Conservation (phyloP, 2,329 filamentous ascomycete species). For the Apiospora rasikravindrae region DNA sequence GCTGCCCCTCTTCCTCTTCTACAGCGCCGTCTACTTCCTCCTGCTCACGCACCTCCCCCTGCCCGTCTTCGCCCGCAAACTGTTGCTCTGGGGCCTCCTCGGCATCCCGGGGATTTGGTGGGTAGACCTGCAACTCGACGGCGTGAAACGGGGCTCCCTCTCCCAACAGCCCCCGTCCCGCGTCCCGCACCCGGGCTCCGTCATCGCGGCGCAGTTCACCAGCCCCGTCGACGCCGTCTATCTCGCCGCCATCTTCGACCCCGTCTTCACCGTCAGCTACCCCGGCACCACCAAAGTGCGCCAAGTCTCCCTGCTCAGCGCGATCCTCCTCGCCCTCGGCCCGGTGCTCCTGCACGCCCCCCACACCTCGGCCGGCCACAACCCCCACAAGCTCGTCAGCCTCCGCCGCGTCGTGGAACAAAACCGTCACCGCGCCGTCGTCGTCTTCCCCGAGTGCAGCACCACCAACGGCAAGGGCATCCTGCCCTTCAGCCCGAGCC, state of each 20-base stretch:
- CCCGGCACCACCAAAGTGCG: slow-evolving; percentile 75
- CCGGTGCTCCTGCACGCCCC: slow-evolving; percentile 50
- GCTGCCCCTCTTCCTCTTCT: slow-evolving; percentile 75
- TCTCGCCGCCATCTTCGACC: slow-evolving; percentile 94
- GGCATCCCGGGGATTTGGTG: slow-evolving; percentile 94
- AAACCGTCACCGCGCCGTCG: slow-evolving; percentile 78
- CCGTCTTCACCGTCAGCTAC: slow-evolving; percentile 88
- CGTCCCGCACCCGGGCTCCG: slow-evolving; percentile 77
- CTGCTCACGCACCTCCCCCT: slow-evolving; percentile 82
- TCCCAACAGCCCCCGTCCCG: slow-evolving; percentile 74
- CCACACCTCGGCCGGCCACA: slow-evolving; percentile 40
- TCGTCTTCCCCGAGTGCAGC: slow-evolving; percentile 90
- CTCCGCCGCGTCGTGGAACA: slow-evolving; percentile 66
- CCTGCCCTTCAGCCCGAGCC: slow-evolving; percentile 78
- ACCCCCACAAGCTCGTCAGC: slow-evolving; percentile 59
- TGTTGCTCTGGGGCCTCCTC: slow-evolving; percentile 85
- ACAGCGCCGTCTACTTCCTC: slow-evolving; percentile 74
- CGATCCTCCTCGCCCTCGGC: slow-evolving; percentile 75
- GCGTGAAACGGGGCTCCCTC: slow-evolving; percentile 88
- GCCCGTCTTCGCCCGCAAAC: slow-evolving; percentile 71
- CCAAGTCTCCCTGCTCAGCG: slow-evolving; percentile 76
- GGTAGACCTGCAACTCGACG: slow-evolving; percentile 98
- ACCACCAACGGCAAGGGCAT: slow-evolving; percentile 94
- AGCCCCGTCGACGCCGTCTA: slow-evolving; percentile 93
- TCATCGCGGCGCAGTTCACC: slow-evolving; percentile 91